Base-by-base conservation (phyloP, 495 filamentous ascomycete genomes). In the Achaetomiella virescens region DNA sequence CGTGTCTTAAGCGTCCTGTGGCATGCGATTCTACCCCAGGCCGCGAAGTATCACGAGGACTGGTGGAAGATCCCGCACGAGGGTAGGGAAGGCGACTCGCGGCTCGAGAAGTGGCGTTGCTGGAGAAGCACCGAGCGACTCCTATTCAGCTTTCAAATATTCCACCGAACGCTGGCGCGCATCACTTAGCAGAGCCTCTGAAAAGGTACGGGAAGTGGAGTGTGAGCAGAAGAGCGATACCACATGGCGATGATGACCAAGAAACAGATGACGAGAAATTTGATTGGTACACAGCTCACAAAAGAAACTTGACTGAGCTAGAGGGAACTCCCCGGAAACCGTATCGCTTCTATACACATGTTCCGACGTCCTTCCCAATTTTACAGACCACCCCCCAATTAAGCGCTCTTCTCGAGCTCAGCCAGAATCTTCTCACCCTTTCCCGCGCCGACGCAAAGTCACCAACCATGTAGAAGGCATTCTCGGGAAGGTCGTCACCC, bases 351-450 rank as follows among this genome's bases (percentile, higher is more conserved):
- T 72, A 72, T 70, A 72, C 69, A 72, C 67, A 70, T 58, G 62
- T 60, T 57, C 64, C 65, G 58, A 53, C 51, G 27, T 64, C 62
- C 65, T 57, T 59, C 61, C 58, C 60, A 21, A 48, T 66, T 65
- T 67, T 61, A 69, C 72, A 69, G 17, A 27, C 36, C 71, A 27
- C 72, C 68, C 71, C 69, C 75, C 72, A 76, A 80, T 79, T 85
- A 87, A 58, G 60, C 37, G 63, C 73, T 78, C 77, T 79, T 81
- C 80, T 93, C 89, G 61, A 98, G 78, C 70, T 97, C 93, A 64
- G 93, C 91, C 75, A 97, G 76, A 79, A 98, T 96, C 90, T 97
- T 96, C 85, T 96, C 91, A 76, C 93, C 93, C 90, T 98, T 98
- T 67, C 86, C 69, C 88, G 86, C 48, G 92, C 93, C 61, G 88